phyloP scores from a whole-genome alignment of 495 filamentous ascomycete species.

The Penicillium waksmanii region DNA sequence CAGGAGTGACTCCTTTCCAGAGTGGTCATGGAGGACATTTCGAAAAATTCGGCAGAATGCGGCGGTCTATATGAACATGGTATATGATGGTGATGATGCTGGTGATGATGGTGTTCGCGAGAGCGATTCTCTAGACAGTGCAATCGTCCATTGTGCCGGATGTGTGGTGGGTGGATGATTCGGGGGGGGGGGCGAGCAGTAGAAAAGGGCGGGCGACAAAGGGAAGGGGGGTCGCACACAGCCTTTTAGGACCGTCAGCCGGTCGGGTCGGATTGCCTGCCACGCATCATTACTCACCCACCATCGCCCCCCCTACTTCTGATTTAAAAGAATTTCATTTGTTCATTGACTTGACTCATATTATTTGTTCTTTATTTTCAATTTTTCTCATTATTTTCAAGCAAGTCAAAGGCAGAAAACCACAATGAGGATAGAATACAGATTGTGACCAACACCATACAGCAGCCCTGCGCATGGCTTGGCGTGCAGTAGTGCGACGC shows the following conservation, averaged over 20 bases:
- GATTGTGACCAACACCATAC: constrained; percentile 8
- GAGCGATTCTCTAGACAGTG: constrained; percentile 16
- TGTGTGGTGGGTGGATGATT: constrained; percentile 11
- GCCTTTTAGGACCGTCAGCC: neutral
- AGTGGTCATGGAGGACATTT: constrained; percentile 40
- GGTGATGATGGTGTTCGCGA: neutral
- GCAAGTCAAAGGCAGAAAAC: neutral
- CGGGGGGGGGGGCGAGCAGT: constrained; percentile 3
- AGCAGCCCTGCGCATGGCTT: constrained; percentile 6
- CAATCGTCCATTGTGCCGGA: constrained; percentile 27
- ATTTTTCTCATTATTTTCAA: neutral
- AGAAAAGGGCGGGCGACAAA: constrained; percentile 19
- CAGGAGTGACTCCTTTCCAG: constrained; percentile 47
- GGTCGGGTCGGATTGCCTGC: constrained; percentile 8
- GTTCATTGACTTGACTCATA: neutral
- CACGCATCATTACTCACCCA: constrained; percentile 12
- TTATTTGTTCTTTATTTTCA: neutral
- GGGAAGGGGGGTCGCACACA: constrained; percentile 12
- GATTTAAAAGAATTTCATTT: neutral
- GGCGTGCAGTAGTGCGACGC: constrained; percentile 17
- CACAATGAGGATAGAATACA: constrained; percentile 13
- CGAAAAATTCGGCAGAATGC: neutral
- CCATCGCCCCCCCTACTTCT: neutral
- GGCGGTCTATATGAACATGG: constrained; percentile 1
- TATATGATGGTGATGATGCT: neutral